These are phyloP conservation scores for Xylaria sp. DNA, from an alignment of 2,329 filamentous ascomycete species.

Conservation along the genomic window DNA sequence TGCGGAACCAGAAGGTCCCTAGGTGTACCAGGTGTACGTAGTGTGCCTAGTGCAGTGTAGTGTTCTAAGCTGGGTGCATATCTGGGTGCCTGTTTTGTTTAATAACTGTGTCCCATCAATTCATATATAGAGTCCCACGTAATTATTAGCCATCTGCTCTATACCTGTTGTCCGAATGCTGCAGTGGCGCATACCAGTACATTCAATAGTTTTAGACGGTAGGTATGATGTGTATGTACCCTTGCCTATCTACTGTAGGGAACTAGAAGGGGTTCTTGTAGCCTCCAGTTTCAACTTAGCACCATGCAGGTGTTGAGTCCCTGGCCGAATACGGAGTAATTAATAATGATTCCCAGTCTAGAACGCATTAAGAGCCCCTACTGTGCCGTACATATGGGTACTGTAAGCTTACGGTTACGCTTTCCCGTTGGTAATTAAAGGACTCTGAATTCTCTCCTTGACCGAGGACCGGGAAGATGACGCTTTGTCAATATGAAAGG, in stretches of 20 bases:
- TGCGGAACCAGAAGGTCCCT: no score
- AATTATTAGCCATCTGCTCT: background rate
- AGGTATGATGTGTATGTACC: background rate
- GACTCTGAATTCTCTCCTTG: background rate
- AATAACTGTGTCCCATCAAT: background rate
- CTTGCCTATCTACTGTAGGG: background rate
- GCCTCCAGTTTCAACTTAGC: background rate
- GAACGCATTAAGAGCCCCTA: background rate
- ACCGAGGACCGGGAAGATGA: slow-evolving; percentile 2
- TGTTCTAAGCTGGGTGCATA: no score
- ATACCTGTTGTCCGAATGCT: background rate
- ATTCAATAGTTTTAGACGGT: no score
- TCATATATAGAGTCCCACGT: background rate
- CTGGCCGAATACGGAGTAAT: slow-evolving; percentile 27
- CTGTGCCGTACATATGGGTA: background rate
- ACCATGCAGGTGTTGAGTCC: background rate
- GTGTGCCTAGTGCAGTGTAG: no score
- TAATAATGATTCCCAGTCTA: background rate
- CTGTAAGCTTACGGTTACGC: background rate
- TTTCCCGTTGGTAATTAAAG: slow-evolving; percentile 1
- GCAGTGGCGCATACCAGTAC: background rate
- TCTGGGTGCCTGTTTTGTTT: background rate
- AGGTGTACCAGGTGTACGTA: no score
- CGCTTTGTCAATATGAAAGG: background rate
- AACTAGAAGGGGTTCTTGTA: background rate